A percentile compares a stretch with the other conserved stretches of the same genome.
Conservation (phyloP, 73 alveolate genomes). For the Paramecium tetraurelia region DNA sequence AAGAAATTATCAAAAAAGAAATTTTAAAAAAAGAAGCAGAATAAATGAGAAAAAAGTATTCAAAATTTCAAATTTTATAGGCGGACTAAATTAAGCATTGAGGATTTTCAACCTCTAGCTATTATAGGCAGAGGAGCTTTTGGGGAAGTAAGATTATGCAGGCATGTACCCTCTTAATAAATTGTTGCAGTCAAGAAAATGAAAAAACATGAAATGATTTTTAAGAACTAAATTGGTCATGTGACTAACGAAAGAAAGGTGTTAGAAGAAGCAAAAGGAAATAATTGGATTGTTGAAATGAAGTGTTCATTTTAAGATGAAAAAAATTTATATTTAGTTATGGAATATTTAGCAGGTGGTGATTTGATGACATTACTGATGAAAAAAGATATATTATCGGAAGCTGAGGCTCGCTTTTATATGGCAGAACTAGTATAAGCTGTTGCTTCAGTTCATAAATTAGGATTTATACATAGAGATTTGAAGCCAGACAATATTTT, state of each 20-base stretch:
- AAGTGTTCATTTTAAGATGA: slow-evolving; percentile 75
- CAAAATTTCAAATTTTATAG: slow-evolving; percentile 6
- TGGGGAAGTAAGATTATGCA: slow-evolving; percentile 73
- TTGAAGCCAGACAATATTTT: slow-evolving; percentile 58
- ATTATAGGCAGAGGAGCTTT: slow-evolving; percentile 23
- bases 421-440: slow-evolving; percentile 59
- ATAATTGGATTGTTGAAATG: slow-evolving; percentile 61
- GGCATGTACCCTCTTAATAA: slow-evolving; percentile 64
- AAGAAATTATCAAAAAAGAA: slow-evolving; percentile 68
- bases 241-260: slow-evolving; percentile 75
- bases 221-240: slow-evolving; percentile 76
- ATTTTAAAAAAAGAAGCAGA: slow-evolving; percentile 70
- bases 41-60: slow-evolving; percentile 66
- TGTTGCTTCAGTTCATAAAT: slow-evolving; percentile 49
- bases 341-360: slow-evolving; percentile 88
- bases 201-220: slow-evolving; percentile 76
- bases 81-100: slow-evolving; percentile 61
- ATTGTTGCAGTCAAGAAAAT: slow-evolving; percentile 78
- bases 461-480: slow-evolving; percentile 59
- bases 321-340: slow-evolving; percentile 72
- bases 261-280: slow-evolving; percentile 62
- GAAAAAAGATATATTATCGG: slow-evolving; percentile 59
- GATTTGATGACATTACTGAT: slow-evolving; percentile 79
- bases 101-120: slow-evolving; percentile 62
- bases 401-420: slow-evolving; percentile 52